Base-by-base conservation (phyloP, 192 early-diverging fungal genomes). In the Podochytrium sp. region DNA sequence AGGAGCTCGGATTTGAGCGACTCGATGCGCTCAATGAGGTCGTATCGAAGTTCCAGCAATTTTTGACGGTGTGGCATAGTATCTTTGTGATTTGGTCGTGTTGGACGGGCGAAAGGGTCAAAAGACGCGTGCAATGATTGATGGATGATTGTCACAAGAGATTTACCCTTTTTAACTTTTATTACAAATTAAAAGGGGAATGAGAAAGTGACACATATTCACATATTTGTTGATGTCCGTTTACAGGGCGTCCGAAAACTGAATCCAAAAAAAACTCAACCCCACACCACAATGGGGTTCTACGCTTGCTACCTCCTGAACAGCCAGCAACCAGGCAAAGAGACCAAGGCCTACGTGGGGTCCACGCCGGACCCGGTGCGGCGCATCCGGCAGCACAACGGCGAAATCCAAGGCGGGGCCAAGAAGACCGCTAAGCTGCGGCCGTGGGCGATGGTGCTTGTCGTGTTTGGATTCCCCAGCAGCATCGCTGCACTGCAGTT, bases 391-490 rank as follows among this genome's bases (percentile, higher is more conserved):
- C 86, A 87, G 52, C 86, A 87, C 70, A 84, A 84, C 60, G 86
- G 86, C n/a, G 80, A 83, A 58, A 82, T 87, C 25, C 59, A 73
- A 35, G 86, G 86, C 50, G 86, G 86, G 2, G 86, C 86, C n/a
- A 79, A 81, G 49, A 74, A 79, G 62, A 87, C 86, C 16, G 40
- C 61, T 30, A 35, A 51, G 66, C 73, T 76, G 43, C 34, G 86
- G 52, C 83, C 83, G 34, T 84, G 81, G 77, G 33, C 30, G 71
- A 84, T 87, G 81, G 75, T 82, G 1, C 50, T 76, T 2, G 50
- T 85, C 10, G 83, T 87, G 3, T 65, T 77, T 56, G 82, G 82
- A 0, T 87, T 87, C 63, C 80, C 82, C 4, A 82, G 80, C 30
- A 76, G 76, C 27, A 73, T 79, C 3, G 73, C 76, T 4, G 83